Evolutionary conservation across 345 rosid species (phyloP), one percentile per base, ranked within the genome.

Genomic region (Linum trigynum): DNA sequence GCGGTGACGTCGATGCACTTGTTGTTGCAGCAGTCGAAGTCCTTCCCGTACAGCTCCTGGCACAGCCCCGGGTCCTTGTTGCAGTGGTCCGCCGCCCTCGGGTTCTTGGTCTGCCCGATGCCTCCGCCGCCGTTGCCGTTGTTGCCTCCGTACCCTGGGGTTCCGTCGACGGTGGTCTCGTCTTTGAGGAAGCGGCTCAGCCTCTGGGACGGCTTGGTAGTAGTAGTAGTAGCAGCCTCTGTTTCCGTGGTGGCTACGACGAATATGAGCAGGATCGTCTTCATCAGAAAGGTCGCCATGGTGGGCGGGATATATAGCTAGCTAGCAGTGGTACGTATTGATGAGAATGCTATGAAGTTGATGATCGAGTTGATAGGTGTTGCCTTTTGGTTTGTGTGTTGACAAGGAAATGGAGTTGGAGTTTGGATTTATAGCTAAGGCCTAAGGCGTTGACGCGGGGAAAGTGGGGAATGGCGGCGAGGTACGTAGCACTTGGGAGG

Each of bases 31-130:
- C 98, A 92, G 7, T 71, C 79, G 41, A 77, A 69, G 41, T 74
- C 81, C 53, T 63, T 32, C 23, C 73, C 80, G 1, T 67, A 67
- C 7, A 65, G 57, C 38, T 58, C 7, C 35, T 61, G 2, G 74
- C 95, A 89, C 7, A 68, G 61, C 16, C 75, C 78, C 2, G 68
- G 35, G 60, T 83, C 81, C 60, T 86, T 84, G 59, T 72, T 0
- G 76, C 92, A 89, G 17, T 83, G 95, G 38, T 85, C 85, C 1
- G 91, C 85, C 0, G 92, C 89, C 55, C 87, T 79, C 6, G 89
- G 92, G 76, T 89, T 87, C 8, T 38, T 68, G 58, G 0, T 41
- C 45, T 0, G 0, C 9, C 45, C 45, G 32, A 23, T 23, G 5
- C 45, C 45, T 8, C 45, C 45, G 9, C 0, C 45, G 5, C 45